These are phyloP conservation scores for Eucalyptus pauciflora DNA, from an alignment of 345 rosid species.

Conservation along the genomic window DNA sequence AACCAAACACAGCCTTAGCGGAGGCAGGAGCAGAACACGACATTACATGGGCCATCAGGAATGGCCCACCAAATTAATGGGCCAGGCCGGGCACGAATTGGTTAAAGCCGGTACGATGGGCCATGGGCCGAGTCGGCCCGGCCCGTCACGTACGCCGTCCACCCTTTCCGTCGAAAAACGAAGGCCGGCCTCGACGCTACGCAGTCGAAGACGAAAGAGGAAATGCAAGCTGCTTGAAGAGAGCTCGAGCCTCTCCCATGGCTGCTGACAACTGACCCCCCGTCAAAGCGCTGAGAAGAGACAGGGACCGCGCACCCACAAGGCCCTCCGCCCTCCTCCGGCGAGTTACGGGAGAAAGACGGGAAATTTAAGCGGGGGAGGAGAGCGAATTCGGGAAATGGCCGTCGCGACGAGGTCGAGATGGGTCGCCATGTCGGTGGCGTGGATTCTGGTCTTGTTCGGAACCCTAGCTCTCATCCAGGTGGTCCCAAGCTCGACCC, in stretches of 20 bases:
- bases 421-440: conserved; percentile 26
- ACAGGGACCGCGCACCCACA: neutral
- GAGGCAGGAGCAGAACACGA: neutral
- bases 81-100: neutral
- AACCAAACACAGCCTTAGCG: rapidly evolving
- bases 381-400: conserved; percentile 11
- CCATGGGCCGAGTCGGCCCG: neutral
- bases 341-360: neutral
- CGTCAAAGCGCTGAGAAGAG: neutral
- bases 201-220: neutral
- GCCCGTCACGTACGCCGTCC: neutral
- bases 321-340: neutral
- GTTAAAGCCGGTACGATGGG: neutral
- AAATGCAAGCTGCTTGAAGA: neutral
- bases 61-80: neutral
- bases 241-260: neutral
- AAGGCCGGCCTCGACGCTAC: neutral
- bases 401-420: conserved; percentile 39
- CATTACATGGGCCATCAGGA: neutral
- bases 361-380: neutral
- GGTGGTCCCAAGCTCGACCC: conserved; percentile 16
- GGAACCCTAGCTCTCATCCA: conserved; percentile 63
- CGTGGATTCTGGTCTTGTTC: conserved; percentile 51
- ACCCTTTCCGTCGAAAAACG: neutral
- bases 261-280: neutral